These are phyloP conservation scores for Penicillium sumatraense DNA, from an alignment of 2,329 filamentous ascomycete genomes.

Conservation along the genomic window DNA sequence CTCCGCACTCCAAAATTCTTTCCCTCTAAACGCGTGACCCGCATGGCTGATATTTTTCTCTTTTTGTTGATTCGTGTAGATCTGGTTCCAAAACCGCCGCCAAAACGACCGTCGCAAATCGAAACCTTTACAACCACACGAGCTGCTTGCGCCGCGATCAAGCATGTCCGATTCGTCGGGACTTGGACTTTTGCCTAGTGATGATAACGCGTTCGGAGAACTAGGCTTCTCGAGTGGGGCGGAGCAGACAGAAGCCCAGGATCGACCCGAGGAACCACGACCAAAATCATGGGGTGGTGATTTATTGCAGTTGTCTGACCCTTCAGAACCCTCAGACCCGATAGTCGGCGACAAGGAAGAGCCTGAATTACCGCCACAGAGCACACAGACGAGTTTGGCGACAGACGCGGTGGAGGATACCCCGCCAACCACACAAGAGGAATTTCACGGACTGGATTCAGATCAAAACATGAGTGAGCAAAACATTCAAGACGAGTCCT, in stretches of 20 bases:
- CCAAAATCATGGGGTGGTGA: conserved; percentile 29
- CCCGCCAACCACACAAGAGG: conserved; percentile 27
- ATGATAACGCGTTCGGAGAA: conserved; percentile 35
- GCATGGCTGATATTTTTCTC: too few relatives aligned
- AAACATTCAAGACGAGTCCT: conserved; percentile 23
- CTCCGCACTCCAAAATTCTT: conserved; percentile 34
- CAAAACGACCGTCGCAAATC: conserved; percentile 92
- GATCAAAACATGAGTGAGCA: conserved; percentile 14
- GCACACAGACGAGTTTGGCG: conserved; percentile 38
- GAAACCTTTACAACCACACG: conserved; percentile 77
- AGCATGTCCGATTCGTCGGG: conserved; percentile 32
- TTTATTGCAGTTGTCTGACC: conserved; percentile 29
- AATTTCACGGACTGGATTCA: conserved; percentile 19
- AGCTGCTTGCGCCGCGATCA: conserved; percentile 59
- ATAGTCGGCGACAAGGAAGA: conserved; percentile 34
- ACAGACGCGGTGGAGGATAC: conserved; percentile 31
- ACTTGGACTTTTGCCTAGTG: conserved; percentile 32
- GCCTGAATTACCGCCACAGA: conserved; percentile 25
- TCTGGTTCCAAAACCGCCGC: conserved; percentile 96
- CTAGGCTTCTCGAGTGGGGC: conserved; percentile 33
- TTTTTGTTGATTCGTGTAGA: conserved; percentile 68
- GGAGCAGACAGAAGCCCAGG: conserved; percentile 31
- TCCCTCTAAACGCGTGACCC: conserved; percentile 14
- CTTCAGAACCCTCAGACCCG: conserved; percentile 27
- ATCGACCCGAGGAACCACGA: conserved; percentile 21